phyloP scores from a whole-genome alignment of 768 basidiomycete species.

The Mycena vitilis region DNA sequence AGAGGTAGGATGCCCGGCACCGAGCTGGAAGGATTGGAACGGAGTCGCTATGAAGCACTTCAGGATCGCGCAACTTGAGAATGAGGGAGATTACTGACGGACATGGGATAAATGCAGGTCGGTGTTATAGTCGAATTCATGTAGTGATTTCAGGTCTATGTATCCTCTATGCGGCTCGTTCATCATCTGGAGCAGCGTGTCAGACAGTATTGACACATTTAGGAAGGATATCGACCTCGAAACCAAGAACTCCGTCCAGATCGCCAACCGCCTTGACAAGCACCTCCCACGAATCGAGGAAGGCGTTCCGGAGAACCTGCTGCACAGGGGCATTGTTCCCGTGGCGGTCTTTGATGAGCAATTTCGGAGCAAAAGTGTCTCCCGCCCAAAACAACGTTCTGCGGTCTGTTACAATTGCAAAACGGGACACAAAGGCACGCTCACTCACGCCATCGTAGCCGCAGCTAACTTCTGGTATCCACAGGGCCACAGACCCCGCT shows the following conservation, averaged over 20 bases:
- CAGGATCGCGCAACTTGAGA: slow-evolving; percentile 5
- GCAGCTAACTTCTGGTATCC: slow-evolving; percentile 95
- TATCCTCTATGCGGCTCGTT: slow-evolving; percentile 97
- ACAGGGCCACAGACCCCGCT: slow-evolving; percentile 91
- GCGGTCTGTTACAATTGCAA: slow-evolving; percentile 19
- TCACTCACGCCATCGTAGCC: slow-evolving; percentile 87
- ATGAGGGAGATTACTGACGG: slow-evolving; percentile 61
- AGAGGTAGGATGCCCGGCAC: slow-evolving; percentile 83
- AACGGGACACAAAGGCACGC: background rate
- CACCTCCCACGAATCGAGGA: slow-evolving; percentile 79
- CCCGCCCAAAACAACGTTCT: slow-evolving; percentile 97
- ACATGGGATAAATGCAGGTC: slow-evolving; percentile 88
- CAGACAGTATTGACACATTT: background rate
- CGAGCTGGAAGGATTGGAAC: slow-evolving; percentile 92
- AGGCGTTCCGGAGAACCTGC: slow-evolving; percentile 83
- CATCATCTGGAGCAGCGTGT: slow-evolving; percentile 68
- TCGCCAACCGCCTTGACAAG: slow-evolving; percentile 77
- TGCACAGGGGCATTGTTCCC: slow-evolving; percentile 76
- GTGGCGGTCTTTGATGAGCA: slow-evolving; percentile 61
- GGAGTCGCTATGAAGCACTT: slow-evolving; percentile 70
- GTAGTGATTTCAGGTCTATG: slow-evolving; percentile 82
- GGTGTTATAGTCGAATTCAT: slow-evolving; percentile 93
- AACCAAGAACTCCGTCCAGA: slow-evolving; percentile 85
- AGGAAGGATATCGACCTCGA: slow-evolving; percentile 69
- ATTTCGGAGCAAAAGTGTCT: slow-evolving; percentile 83